Percentiles rank a stretch among this genome's conserved stretches.
phyloP scores from a whole-genome alignment of 2,329 filamentous ascomycete species.

The Colletotrichum spinosum region DNA sequence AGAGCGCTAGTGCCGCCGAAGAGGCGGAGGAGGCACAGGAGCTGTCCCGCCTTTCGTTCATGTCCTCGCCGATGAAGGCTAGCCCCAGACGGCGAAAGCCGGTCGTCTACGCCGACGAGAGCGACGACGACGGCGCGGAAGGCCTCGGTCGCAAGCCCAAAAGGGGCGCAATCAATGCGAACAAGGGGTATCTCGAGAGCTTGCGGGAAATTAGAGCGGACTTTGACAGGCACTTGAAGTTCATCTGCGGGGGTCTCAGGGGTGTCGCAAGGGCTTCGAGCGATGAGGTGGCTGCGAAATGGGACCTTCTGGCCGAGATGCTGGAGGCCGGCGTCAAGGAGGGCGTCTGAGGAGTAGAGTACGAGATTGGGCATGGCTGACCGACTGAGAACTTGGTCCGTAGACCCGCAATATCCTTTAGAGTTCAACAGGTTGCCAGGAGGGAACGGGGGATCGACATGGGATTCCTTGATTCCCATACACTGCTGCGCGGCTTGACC shows the following conservation, averaged over 20 bases:
- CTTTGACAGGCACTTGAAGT: slow-evolving; percentile 74
- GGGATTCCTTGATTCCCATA: slow-evolving; percentile 37
- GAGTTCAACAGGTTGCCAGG: slow-evolving; percentile 28
- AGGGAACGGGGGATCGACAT: slow-evolving; percentile 29
- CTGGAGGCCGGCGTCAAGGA: slow-evolving; percentile 66
- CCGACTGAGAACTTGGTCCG: slow-evolving; percentile 29
- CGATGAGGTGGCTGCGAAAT: slow-evolving; percentile 69
- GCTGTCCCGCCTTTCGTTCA: slow-evolving; percentile 51
- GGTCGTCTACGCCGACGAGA: slow-evolving; percentile 42
- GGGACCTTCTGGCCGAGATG: slow-evolving; percentile 86
- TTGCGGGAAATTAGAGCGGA: slow-evolving; percentile 69
- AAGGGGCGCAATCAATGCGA: slow-evolving; percentile 35
- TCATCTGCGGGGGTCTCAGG: slow-evolving; percentile 78
- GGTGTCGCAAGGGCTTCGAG: slow-evolving; percentile 80
- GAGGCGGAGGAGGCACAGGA: slow-evolving; percentile 53
- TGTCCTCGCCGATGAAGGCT: slow-evolving; percentile 47
- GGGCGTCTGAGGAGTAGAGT: slow-evolving; percentile 22
- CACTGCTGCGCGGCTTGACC: slow-evolving; percentile 12
- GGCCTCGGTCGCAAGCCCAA: slow-evolving; percentile 34
- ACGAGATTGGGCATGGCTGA: slow-evolving; percentile 6
- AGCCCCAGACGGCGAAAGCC: slow-evolving; percentile 38
- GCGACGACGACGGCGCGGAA: slow-evolving; percentile 52
- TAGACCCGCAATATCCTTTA: slow-evolving; percentile 33
- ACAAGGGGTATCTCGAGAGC: slow-evolving; percentile 60
- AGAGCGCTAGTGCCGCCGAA: slow-evolving; percentile 53